Base-by-base conservation (phyloP, 768 basidiomycete genomes). In the Cystofilobasidium capitatum region DNA sequence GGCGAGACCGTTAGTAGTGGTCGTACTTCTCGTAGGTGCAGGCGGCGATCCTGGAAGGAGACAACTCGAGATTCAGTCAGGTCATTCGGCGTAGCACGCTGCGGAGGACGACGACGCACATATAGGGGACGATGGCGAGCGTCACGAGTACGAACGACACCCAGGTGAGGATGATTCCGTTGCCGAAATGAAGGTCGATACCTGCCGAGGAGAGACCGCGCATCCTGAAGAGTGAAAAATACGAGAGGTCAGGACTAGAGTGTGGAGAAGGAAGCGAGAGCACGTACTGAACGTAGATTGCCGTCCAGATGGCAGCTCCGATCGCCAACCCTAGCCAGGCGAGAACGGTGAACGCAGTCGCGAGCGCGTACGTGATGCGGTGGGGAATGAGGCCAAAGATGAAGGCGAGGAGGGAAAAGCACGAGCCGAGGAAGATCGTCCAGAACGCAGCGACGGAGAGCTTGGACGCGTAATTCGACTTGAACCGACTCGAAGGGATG, bases 391-490 rank as follows among this genome's bases (percentile, higher is more conserved):
- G 49, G n/a, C 66, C 66, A 17, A 55, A 42, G 22, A 63, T 40
- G 42, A 68, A 68, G 7, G 61, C 55, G 17, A 68, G n/a, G n/a
- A 68, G 62, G 2, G 66, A 60, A 9, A 60, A 17, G 40, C 66
- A 68, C 2, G 61, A 58, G 2, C 66, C 66, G 29, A 68, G 51
- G 57, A 68, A 68, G n/a, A 68, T 63, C n/a, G 45, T 40, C 61
- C 62, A 68, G 33, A 68, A 62, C 22, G 66, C 66, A n/a, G 66
- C 66, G 59, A 61, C 29, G 20, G 59, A 44, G 39, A 39, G 29
- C 29, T 20, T 24, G 6, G 39, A 40, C 5, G 39, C 44, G 59
- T 61, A 44, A 39, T 33, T 61, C 17, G 24, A 26, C 39, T 61
- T 45, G 44, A 61, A 61, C 1, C 26, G 39, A 7, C 36, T 39